phyloP scores from a whole-genome alignment of 176 grass and related monocot species.

The Aegilops longissima region DNA sequence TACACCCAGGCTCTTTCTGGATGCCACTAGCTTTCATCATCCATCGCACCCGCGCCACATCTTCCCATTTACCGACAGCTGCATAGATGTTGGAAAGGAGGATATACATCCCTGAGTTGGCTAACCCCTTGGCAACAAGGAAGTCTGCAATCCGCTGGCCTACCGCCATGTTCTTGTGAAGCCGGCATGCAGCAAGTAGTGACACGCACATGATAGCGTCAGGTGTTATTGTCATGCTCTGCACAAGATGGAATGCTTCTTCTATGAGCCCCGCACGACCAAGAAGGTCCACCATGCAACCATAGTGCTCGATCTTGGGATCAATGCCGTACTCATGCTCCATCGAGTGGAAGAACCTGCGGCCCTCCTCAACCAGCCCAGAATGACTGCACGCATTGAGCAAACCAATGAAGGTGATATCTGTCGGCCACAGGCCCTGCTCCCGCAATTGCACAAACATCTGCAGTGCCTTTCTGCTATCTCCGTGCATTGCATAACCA shows the following conservation, averaged over 20 bases:
- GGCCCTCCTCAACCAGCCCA: constrained; percentile 64
- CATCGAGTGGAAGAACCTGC: constrained; percentile 44
- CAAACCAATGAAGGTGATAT: constrained; percentile 88
- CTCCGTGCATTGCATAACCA: constrained; percentile 82
- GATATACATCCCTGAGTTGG: constrained; percentile 75
- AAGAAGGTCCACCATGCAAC: constrained; percentile 86
- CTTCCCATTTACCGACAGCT: constrained; percentile 61
- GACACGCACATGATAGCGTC: constrained; percentile 73
- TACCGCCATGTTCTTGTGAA: constrained; percentile 72
- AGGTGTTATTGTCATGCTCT: constrained; percentile 52
- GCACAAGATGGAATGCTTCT: constrained; percentile 71
- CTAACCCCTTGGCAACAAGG: constrained; percentile 54
- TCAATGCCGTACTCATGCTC: constrained; percentile 54
- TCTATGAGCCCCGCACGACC: constrained; percentile 66
- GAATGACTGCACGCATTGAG: constrained; percentile 88
- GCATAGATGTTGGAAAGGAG: constrained; percentile 92
- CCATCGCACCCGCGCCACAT: constrained; percentile 49
- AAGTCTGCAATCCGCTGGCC: constrained; percentile 70
- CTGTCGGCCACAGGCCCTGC: constrained; percentile 52
- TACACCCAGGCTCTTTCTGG: constrained; percentile 83
- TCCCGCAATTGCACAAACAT: constrained; percentile 38
- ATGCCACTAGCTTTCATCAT: constrained; percentile 82
- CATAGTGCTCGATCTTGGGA: constrained; percentile 93
- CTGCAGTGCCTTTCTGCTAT: constrained; percentile 45
- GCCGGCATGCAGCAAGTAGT: constrained; percentile 65